Conservation (phyloP, 106 monocot genomes). For the Dendrobium officinale region DNA sequence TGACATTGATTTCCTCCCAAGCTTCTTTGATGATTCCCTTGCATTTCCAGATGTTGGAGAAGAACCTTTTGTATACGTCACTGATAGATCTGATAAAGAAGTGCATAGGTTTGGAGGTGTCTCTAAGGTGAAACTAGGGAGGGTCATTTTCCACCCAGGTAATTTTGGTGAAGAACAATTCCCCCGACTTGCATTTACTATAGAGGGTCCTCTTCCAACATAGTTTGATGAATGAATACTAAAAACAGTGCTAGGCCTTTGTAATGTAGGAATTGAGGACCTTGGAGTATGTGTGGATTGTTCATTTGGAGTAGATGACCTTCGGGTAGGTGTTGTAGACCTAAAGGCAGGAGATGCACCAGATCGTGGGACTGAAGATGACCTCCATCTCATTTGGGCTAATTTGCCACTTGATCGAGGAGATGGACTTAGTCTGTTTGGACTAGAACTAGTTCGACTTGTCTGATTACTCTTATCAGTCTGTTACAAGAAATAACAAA, state of each 20-base stretch:
- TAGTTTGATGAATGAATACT: slow-evolving; percentile 31
- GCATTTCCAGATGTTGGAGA: slow-evolving; percentile 70
- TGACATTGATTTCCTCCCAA: slow-evolving; percentile 65
- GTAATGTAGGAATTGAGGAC: slow-evolving; percentile 52
- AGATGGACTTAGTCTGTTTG: slow-evolving; percentile 63
- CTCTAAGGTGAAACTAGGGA: slow-evolving; percentile 65
- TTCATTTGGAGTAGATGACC: slow-evolving; percentile 46
- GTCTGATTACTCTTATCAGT: slow-evolving; percentile 39
- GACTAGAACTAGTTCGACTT: slow-evolving; percentile 74
- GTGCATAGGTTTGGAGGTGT: slow-evolving; percentile 78
- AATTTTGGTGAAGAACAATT: slow-evolving; percentile 70
- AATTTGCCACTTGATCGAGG: slow-evolving; percentile 43
- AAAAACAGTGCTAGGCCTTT: slow-evolving; percentile 53
- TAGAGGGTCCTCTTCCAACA: slow-evolving; percentile 54
- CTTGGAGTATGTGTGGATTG: slow-evolving; percentile 42
- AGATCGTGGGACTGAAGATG: slow-evolving; percentile 55
- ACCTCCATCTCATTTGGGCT: slow-evolving; percentile 36
- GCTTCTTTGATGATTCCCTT: slow-evolving; percentile 18
- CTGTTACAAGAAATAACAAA: slow-evolving; percentile 21
- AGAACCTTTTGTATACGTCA: slow-evolving; percentile 39
- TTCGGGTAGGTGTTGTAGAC: slow-evolving; percentile 26
- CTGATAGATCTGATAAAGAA: slow-evolving; percentile 54
- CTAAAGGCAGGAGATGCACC: slow-evolving; percentile 35
- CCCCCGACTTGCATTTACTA: slow-evolving; percentile 45
- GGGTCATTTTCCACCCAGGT: slow-evolving; percentile 50